Percentiles rank a stretch among this genome's conserved stretches.
These are phyloP conservation scores for Candida easanensis DNA, from an alignment of 805 yeast species.

Conservation along the genomic window DNA sequence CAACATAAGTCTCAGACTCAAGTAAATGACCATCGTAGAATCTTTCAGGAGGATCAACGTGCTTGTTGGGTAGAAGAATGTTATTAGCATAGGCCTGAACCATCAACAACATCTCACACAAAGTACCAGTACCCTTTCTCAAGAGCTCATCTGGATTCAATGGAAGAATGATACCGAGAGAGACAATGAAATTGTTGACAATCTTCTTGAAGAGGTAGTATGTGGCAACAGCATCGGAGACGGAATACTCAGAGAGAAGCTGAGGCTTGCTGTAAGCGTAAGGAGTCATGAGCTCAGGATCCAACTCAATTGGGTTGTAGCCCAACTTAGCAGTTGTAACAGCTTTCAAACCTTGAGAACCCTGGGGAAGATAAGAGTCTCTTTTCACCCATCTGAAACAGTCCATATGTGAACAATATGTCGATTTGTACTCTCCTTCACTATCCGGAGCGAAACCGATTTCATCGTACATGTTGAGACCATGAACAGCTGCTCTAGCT, in stretches of 20 bases:
- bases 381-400: slow-evolving; percentile 97
- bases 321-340: slow-evolving; percentile 95
- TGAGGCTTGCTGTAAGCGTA: slow-evolving; percentile 96
- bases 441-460: slow-evolving; percentile 89
- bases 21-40: slow-evolving; percentile 92
- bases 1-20: slow-evolving; percentile 96
- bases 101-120: slow-evolving; percentile 96
- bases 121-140: slow-evolving; percentile 96
- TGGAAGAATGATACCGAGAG: slow-evolving; percentile 93
- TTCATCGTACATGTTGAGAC: slow-evolving; percentile 83
- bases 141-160: slow-evolving; percentile 94
- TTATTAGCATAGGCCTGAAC: slow-evolving; percentile 84
- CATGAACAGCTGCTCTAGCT: slow-evolving; percentile 79
- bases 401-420: slow-evolving; percentile 95
- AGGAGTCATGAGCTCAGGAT: slow-evolving; percentile 97
- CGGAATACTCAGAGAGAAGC: slow-evolving; percentile 90
- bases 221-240: slow-evolving; percentile 99
- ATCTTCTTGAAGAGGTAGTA: slow-evolving; percentile 93
- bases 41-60: slow-evolving; percentile 89
- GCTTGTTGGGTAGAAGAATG: slow-evolving; percentile 89
- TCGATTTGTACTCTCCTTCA: slow-evolving; percentile 90
- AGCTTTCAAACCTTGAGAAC: slow-evolving; percentile 97
- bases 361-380: slow-evolving; percentile 96
- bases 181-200: slow-evolving; percentile 95
- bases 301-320: slow-evolving; percentile 93